Evolutionary conservation across 2,329 filamentous ascomycete species (phyloP), one percentile per base, ranked within the genome.

Genomic region (Aspergillus piperis): DNA sequence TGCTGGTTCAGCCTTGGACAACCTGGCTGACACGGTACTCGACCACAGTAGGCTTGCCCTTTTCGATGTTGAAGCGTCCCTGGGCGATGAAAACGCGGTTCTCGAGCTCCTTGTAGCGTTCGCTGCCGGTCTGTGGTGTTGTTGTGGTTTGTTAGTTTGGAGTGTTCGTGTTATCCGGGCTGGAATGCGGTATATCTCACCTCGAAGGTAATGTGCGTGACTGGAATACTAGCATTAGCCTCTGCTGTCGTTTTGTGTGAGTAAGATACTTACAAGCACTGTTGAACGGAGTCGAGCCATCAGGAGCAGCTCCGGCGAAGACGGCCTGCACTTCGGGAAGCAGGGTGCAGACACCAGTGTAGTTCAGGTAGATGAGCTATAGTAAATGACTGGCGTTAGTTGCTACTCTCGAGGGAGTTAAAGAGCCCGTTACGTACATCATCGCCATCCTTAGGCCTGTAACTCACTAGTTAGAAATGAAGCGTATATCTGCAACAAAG

Each of bases 1-100:
- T 21, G 10, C 17, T 32, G 36, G 15, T 27, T 63, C 57, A 71
- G 19, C 62, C 68, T 39, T 68, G 62, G 51, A 71, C 56, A 49
- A 78, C 74, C 67, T 75, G 71, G 62, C 78, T 75, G 58, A 80
- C 72, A 48, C 75, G 74, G 61, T 80, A 80, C 64, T 80, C 77
- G 17, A 79, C 77, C 36, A 77, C 66, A 4, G 73, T 54, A 0
- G 70, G 68, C 62, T 76, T 72, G 17, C 70, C 77, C 61, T 71
- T 68, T 61, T 76, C 70, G 19, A 73, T 65, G n/a, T 70, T 66
- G 66, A 81, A 79, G 8, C 72, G 74, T 11, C 77, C 78, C 38
- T 75, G 68, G 3, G 69, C 78, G 25, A 79, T 76, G 58, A 78
- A 80, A 3, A 78, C 69, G 3, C 71, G 66, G 51, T 68, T 72